A percentile compares a stretch with the other conserved stretches of the same genome.
Evolutionary conservation across 2,329 filamentous ascomycete species (phyloP).

Genomic region (Fusarium domesticum): DNA sequence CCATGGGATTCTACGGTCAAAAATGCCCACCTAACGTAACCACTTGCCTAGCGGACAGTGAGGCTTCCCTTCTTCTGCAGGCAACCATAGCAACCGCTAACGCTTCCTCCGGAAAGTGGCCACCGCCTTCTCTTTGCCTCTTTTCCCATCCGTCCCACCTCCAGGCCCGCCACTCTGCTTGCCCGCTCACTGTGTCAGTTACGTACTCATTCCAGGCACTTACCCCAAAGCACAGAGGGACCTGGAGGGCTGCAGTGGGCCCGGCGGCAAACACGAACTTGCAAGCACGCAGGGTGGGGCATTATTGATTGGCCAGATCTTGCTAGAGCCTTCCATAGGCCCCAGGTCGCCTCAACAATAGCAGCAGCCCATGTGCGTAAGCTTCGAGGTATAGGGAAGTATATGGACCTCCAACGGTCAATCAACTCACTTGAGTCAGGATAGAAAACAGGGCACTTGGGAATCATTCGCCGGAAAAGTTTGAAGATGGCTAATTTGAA

Average conservation of each 20-base stretch:
- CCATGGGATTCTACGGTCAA: slow-evolving; percentile 46
- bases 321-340: slow-evolving; percentile 27
- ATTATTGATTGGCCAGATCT: slow-evolving; percentile 21
- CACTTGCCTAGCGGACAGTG: not conserved
- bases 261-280: slow-evolving; percentile 18
- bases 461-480: no score
- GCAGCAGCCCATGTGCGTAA: no score
- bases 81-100: slow-evolving; percentile 15
- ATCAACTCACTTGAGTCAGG: not conserved
- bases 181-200: not conserved
- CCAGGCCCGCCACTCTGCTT: no score
- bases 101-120: slow-evolving; percentile 16
- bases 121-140: slow-evolving; percentile 10
- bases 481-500: no score
- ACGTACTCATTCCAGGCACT: not conserved
- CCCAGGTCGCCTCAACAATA: slow-evolving; percentile 13
- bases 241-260: not conserved
- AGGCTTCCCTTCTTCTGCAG: slow-evolving; percentile 3
- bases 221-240: slow-evolving; percentile 20
- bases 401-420: no score
- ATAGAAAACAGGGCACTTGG: not conserved
- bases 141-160: no score
- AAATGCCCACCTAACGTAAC: slow-evolving; percentile 22
- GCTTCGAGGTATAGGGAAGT: no score
- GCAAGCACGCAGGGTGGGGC: slow-evolving; percentile 7